A percentile compares a stretch with the other conserved stretches of the same genome.
These are phyloP conservation scores for Tricladium varicosporioides DNA, from an alignment of 2,329 filamentous ascomycete genomes.

Conservation along the genomic window DNA sequence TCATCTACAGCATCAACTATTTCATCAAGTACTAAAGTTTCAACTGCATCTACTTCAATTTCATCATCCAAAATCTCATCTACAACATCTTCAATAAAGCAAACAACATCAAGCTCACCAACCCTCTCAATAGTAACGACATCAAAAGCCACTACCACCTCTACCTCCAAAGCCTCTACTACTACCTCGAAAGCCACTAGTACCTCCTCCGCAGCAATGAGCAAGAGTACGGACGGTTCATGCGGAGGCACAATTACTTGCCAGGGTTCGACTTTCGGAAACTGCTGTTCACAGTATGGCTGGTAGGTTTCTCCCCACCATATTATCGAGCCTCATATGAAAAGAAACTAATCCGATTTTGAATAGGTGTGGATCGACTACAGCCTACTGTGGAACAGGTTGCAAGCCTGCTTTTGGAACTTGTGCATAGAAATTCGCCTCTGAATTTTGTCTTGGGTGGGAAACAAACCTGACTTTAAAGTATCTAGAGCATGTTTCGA, in stretches of 20 bases:
- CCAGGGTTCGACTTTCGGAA: conserved; percentile 14
- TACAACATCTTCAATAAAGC: too few species aligned
- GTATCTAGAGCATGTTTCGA: not conserved
- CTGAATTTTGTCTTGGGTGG: not conserved
- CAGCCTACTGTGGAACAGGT: conserved; percentile 16
- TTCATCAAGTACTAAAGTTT: too few species aligned
- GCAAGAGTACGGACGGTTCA: conserved; percentile 17
- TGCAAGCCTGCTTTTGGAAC: conserved; percentile 16
- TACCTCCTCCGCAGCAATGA: not conserved
- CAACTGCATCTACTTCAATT: too few species aligned
- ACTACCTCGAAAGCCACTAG: conserved; percentile 4
- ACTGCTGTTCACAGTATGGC: conserved; percentile 19
- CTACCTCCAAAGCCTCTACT: not conserved
- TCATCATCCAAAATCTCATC: too few species aligned
- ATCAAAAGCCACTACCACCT: not conserved
- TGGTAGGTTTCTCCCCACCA: conserved; percentile 1
- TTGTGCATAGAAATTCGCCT: conserved; percentile 3
- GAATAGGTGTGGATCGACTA: conserved; percentile 9
- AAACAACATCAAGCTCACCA: too few species aligned
- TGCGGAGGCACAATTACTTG: conserved; percentile 13
- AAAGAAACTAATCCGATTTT: not conserved
- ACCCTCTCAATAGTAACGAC: not conserved
- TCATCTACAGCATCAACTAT: too few species aligned
- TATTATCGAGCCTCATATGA: not conserved
- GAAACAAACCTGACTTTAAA: not conserved